phyloP scores from a whole-genome alignment of 2,329 filamentous ascomycete genomes.

The Westerdykella aurantiaca region DNA sequence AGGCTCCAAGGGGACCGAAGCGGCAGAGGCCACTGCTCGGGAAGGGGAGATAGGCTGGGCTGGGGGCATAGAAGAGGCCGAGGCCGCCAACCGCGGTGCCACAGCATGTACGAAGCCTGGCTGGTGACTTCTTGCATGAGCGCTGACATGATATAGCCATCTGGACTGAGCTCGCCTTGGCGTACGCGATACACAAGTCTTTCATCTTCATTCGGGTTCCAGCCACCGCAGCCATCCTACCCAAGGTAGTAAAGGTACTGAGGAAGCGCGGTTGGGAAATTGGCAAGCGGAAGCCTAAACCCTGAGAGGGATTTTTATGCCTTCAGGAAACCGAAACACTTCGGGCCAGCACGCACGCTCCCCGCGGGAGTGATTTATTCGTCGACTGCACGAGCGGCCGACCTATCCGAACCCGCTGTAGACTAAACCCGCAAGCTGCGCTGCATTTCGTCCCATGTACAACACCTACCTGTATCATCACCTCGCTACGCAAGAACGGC shows the following conservation, averaged over 20 bases:
- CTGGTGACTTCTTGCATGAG: not conserved
- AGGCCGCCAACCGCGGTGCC: conserved; percentile 55
- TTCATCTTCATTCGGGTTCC: conserved; percentile 96
- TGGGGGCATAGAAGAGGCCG: conserved; percentile 56
- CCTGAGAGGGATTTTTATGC: not conserved
- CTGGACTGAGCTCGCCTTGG: conserved; percentile 83
- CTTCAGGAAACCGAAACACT: too few species aligned
- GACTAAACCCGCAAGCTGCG: too few species aligned
- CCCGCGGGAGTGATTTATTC: too few species aligned
- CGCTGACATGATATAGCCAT: conserved; percentile 45
- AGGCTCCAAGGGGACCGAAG: conserved; percentile 30
- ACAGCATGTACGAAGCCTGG: conserved; percentile 59
- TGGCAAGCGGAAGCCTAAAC: conserved; percentile 60
- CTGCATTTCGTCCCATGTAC: too few species aligned
- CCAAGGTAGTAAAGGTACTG: conserved; percentile 87
- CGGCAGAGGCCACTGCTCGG: conserved; percentile 27
- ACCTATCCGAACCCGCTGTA: too few species aligned
- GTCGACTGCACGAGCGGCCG: too few species aligned
- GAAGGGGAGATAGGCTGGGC: conserved; percentile 24
- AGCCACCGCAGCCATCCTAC: conserved; percentile 80
- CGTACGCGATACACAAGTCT: conserved; percentile 96
- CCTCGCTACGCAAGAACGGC: too few species aligned
- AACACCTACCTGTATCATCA: too few species aligned
- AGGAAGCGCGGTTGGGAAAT: conserved; percentile 92
- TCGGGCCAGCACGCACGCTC: too few species aligned